Conservation (phyloP, 768 basidiomycete genomes). For the Megacollybia marginata region DNA sequence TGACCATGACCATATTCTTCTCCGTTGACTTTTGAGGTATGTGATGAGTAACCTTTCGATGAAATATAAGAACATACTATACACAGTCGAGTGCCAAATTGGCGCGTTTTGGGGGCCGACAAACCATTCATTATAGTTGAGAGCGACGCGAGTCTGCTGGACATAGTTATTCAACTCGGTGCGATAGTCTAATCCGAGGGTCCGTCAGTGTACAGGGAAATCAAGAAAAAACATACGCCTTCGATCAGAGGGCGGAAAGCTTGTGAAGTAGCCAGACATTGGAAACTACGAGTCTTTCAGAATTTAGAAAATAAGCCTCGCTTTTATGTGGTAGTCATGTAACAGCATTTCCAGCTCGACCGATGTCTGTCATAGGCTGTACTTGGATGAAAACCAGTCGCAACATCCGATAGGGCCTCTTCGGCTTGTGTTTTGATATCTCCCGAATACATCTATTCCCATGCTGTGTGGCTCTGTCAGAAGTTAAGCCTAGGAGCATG, state of each 20-base stretch:
- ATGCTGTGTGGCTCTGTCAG: too few relatives aligned
- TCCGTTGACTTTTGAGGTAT: neutral
- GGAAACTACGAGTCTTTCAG: too few relatives aligned
- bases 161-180: neutral
- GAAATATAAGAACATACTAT: neutral
- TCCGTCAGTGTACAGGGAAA: neutral
- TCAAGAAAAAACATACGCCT: neutral
- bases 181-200: neutral
- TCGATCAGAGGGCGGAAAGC: neutral
- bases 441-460: too few relatives aligned
- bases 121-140: neutral
- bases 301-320: too few relatives aligned
- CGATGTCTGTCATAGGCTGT: too few relatives aligned
- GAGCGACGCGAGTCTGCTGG: neutral
- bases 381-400: too few relatives aligned
- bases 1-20: neutral
- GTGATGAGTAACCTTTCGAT: neutral
- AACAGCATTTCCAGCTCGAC: too few relatives aligned
- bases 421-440: too few relatives aligned
- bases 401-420: too few relatives aligned
- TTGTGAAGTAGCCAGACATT: too few relatives aligned
- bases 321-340: too few relatives aligned
- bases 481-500: too few relatives aligned
- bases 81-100: neutral
- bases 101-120: neutral